Conservation (phyloP, 2,329 filamentous ascomycete genomes). For the Chrysoporthe austroafricana region DNA sequence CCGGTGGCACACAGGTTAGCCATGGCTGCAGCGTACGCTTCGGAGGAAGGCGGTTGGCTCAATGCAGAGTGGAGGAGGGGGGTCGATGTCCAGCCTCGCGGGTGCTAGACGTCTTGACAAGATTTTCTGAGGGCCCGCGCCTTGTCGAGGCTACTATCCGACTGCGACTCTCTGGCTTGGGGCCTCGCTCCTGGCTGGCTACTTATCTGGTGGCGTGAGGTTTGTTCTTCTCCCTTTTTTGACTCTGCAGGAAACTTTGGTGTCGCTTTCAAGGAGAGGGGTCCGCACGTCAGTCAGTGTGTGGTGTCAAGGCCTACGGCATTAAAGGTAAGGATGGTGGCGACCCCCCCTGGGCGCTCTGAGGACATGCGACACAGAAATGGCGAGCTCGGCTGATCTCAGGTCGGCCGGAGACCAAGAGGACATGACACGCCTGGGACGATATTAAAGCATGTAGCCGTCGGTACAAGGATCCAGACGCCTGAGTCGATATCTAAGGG, state of each 20-base stretch:
- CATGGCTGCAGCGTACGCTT: neutral
- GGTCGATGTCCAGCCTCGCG: neutral
- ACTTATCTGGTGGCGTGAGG: neutral
- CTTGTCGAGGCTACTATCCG: neutral
- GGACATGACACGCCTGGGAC: neutral
- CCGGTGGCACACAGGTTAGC: neutral
- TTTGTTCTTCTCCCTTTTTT: neutral
- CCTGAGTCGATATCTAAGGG: neutral
- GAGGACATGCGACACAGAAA: constrained; percentile 13
- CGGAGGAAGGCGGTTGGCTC: neutral
- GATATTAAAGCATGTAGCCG: neutral
- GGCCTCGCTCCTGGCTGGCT: neutral
- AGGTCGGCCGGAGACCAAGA: neutral
- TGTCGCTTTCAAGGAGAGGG: neutral
- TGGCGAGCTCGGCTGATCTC: constrained; percentile 19
- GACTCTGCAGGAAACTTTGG: neutral
- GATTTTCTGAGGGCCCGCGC: neutral
- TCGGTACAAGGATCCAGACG: neutral
- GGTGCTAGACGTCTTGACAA: neutral
- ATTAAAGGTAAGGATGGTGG: neutral
- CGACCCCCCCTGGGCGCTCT: neutral
- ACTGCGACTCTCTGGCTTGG: no score
- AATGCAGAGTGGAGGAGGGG: neutral
- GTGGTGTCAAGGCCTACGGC: neutral
- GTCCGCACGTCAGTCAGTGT: neutral